A percentile compares a stretch with the other conserved stretches of the same genome.
Evolutionary conservation across 192 early-diverging fungal species (phyloP).

Genomic region (Coemansia erecta): DNA sequence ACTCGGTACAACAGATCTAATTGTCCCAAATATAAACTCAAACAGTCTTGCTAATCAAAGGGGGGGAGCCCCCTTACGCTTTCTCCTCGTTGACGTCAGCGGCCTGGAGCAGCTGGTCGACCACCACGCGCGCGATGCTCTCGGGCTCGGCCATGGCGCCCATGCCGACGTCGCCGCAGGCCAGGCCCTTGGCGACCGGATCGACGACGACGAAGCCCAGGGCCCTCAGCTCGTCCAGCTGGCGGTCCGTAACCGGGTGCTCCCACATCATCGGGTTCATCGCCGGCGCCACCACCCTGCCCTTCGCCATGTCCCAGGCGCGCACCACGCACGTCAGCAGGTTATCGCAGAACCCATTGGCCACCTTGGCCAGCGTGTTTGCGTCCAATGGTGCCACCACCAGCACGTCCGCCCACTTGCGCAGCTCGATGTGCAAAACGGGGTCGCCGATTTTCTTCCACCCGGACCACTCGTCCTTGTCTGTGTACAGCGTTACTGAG

Average conservation of each 20-base stretch:
- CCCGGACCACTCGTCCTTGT: slow-evolving; percentile 86
- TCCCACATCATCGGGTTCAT: slow-evolving; percentile 99
- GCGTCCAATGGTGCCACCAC: slow-evolving; percentile 91
- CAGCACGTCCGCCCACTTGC: slow-evolving; percentile 92
- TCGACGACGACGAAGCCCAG: slow-evolving; percentile 67
- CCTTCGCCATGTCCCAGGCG: slow-evolving; percentile 80
- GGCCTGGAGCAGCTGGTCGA: slow-evolving; percentile 21
- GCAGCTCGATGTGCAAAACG: slow-evolving; percentile 88
- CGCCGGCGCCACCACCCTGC: slow-evolving; percentile 83
- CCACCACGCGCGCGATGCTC: slow-evolving; percentile 55
- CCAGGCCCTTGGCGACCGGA: slow-evolving; percentile 81
- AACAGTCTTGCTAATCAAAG: too few relatives aligned
- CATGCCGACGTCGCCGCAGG: slow-evolving; percentile 88
- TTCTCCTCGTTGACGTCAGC: not conserved
- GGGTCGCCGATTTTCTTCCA: slow-evolving; percentile 87
- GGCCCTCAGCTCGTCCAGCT: slow-evolving; percentile 58
- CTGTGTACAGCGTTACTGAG: slow-evolving; percentile 63
- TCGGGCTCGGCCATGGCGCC: slow-evolving; percentile 87
- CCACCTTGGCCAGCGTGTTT: slow-evolving; percentile 89
- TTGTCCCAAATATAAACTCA: too few relatives aligned
- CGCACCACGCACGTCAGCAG: slow-evolving; percentile 85
- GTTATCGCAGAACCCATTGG: slow-evolving; percentile 91
- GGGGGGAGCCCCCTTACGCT: too few relatives aligned
- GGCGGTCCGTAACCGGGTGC: slow-evolving; percentile 80
- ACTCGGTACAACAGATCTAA: too few relatives aligned